Percentiles rank a stretch among this genome's conserved stretches.
Conservation (phyloP, 768 basidiomycete genomes). For the Sarcomyxa edulis region DNA sequence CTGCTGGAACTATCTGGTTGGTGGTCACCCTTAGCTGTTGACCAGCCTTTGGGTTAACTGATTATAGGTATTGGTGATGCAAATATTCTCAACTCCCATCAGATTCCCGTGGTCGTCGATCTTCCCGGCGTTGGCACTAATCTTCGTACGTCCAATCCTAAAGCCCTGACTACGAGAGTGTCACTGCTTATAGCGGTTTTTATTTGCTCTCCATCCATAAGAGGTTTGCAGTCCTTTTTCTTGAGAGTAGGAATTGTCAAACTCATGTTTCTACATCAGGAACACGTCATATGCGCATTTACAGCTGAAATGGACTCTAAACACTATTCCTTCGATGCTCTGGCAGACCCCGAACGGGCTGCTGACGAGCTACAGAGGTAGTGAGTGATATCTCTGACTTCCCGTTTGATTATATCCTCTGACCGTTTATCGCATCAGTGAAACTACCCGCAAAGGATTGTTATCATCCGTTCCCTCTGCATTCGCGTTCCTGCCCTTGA, state of each 20-base stretch:
- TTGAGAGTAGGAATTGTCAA: background rate
- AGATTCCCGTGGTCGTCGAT: constrained; percentile 17
- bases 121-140: constrained; percentile 26
- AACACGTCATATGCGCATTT: constrained; percentile 9
- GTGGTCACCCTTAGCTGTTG: background rate
- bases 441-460: constrained; percentile 6
- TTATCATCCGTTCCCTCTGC: constrained; percentile 5
- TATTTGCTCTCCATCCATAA: too few relatives aligned
- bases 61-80: constrained; percentile 15
- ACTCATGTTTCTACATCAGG: constrained; percentile 7
- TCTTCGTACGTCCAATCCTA: constrained; percentile 13
- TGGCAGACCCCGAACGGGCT: constrained; percentile 8
- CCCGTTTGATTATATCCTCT: background rate
- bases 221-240: background rate
- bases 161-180: too few relatives aligned
- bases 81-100: constrained; percentile 10
- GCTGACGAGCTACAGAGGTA: constrained; percentile 10
- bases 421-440: background rate
- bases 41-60: background rate
- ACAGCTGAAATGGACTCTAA: constrained; percentile 11
- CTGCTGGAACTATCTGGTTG: constrained; percentile 22
- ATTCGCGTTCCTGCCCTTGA: constrained; percentile 9
- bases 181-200: too few relatives aligned
- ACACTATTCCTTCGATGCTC: constrained; percentile 11
- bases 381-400: too few relatives aligned